phyloP scores from a whole-genome alignment of 495 filamentous ascomycete genomes.

The Amphirosellinia nigrospora region DNA sequence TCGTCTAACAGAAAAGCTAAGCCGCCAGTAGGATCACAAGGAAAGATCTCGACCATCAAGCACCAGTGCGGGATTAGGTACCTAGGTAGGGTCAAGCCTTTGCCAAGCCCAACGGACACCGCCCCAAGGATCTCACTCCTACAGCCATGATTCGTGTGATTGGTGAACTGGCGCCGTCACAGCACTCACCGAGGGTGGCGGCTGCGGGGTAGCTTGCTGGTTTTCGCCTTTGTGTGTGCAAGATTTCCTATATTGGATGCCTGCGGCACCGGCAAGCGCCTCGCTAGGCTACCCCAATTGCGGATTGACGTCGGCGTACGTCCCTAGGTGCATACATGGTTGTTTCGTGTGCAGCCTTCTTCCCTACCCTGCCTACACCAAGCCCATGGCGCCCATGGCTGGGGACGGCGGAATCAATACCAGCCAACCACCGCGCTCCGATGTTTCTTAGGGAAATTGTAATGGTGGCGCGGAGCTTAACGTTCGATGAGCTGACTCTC shows the following conservation, averaged over 20 bases:
- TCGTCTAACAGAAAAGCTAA: slow-evolving; percentile 26
- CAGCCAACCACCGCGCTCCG: slow-evolving; percentile 16
- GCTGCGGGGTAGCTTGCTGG: slow-evolving; percentile 24
- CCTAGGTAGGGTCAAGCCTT: slow-evolving; percentile 23
- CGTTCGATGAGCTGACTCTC: slow-evolving; percentile 24
- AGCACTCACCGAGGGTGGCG: slow-evolving; percentile 17
- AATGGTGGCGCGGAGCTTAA: slow-evolving; percentile 11
- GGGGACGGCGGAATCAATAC: slow-evolving; percentile 5
- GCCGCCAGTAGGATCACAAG: slow-evolving; percentile 28
- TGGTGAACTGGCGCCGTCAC: slow-evolving; percentile 13
- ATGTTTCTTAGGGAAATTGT: background rate
- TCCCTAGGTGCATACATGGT: slow-evolving; percentile 15
- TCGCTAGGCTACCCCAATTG: slow-evolving; percentile 13
- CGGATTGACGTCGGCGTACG: slow-evolving; percentile 2
- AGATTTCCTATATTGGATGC: slow-evolving; percentile 17
- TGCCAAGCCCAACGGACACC: slow-evolving; percentile 21
- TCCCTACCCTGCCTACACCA: slow-evolving; percentile 17
- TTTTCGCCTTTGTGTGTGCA: slow-evolving; percentile 18
- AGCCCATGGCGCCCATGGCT: slow-evolving; percentile 23
- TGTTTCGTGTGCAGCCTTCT: background rate
- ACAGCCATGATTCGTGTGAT: slow-evolving; percentile 26
- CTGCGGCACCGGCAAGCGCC: slow-evolving; percentile 21
- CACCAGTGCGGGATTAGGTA: slow-evolving; percentile 23
- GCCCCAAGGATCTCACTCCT: slow-evolving; percentile 14
- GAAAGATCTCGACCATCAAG: slow-evolving; percentile 18